Base-by-base conservation (phyloP, 2,329 filamentous ascomycete genomes). In the Colletotrichum sublineola region DNA sequence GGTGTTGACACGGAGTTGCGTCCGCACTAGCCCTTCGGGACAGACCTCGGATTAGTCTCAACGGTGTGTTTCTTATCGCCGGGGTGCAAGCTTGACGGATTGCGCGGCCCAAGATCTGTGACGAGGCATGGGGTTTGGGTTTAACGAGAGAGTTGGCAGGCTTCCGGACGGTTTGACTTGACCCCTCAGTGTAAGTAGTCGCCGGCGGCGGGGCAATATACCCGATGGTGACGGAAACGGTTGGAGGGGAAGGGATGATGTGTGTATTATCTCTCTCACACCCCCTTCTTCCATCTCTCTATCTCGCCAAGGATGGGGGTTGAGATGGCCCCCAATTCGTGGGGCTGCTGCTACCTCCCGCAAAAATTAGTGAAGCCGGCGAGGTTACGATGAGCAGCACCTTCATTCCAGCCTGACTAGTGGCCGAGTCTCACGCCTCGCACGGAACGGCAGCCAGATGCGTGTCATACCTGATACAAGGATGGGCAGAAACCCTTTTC, bases 401-500 rank as follows among this genome's bases (percentile, higher is more conserved):
- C 36, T 8, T 40, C 9, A 24, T 15, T 53, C 24, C 46, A 5
- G 12, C n/a, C 6, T 63, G 46, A 40, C 61, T 63, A 52, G 61
- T 33, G n/a, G 18, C 46, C 46, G 33, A 38, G 46, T 63, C 61
- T 52, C 61, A 40, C 46, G 12, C 42, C 53, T 24, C 46, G 18
- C 48, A 46, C 61, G 46, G 46, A 20, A 42, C 61, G 15, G 46
- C 5, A 52, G n/a, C 8, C 46, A 53, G 33, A 63, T 63, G 46
- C n/a, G 46, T 63, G 61, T 63, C 61, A 63, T 31, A 53, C 33
- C n/a, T 52, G 46, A 40, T 14, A 52, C 46, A 63, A 7, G 46
- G 46, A n/a, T 53, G 24, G 61, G 12, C 24, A 20, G 36, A 15
- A 44, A 38, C 24, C 36, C 33, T 40, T 31, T 42, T 29, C 53